Conservation (phyloP, 768 basidiomycete species). For the Psilocybe cubensis region DNA sequence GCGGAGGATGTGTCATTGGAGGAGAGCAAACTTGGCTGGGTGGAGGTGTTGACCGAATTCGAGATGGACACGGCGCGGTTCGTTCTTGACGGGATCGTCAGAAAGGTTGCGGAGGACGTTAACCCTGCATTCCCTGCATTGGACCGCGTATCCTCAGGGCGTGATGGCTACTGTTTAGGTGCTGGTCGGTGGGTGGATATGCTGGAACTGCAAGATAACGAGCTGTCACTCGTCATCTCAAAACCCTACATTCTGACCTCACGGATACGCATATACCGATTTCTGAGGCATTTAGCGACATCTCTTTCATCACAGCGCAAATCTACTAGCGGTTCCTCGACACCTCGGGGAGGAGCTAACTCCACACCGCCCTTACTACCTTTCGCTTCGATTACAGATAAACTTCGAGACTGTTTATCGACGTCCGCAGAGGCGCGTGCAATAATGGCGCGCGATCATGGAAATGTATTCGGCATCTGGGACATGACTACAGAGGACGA, state of each 20-base stretch:
- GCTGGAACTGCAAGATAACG: slow-evolving; percentile 61
- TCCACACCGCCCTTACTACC: neutral
- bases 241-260: slow-evolving; percentile 56
- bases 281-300: slow-evolving; percentile 41
- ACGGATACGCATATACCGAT: slow-evolving; percentile 57
- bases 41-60: slow-evolving; percentile 36
- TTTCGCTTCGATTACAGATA: slow-evolving; percentile 11
- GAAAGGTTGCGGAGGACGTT: slow-evolving; percentile 41
- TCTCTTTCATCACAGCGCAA: neutral
- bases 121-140: slow-evolving; percentile 17
- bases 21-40: slow-evolving; percentile 2
- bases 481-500: slow-evolving; percentile 50
- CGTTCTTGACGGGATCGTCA: slow-evolving; percentile 53
- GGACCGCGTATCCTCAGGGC: slow-evolving; percentile 5
- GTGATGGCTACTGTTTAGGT: slow-evolving; percentile 12
- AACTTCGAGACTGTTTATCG: slow-evolving; percentile 33
- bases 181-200: slow-evolving; percentile 50
- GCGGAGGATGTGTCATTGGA: slow-evolving; percentile 32
- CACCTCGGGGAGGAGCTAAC: neutral
- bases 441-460: slow-evolving; percentile 60
- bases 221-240: slow-evolving; percentile 45
- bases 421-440: slow-evolving; percentile 51
- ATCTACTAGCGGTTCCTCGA: neutral
- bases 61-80: slow-evolving; percentile 64
- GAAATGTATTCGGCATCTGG: slow-evolving; percentile 74